Conservation (phyloP, 345 rosid species). For the Trapa bicornis region DNA sequence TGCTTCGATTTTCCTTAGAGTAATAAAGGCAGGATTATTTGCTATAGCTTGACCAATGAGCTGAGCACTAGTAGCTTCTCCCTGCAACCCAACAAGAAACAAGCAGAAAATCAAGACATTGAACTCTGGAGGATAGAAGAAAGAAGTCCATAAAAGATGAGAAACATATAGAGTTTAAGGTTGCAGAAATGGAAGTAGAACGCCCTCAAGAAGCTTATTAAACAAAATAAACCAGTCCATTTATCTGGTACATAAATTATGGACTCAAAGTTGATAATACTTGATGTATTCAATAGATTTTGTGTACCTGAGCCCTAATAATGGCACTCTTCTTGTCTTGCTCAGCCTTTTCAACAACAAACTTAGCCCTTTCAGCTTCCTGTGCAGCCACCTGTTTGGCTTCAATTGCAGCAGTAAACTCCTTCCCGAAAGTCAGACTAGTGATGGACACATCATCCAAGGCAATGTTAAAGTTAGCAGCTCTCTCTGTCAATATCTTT, state of each 20-base stretch:
- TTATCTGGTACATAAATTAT: too few species aligned
- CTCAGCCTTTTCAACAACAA: constrained; percentile 88
- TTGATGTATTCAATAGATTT: too few species aligned
- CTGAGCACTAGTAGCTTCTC: constrained; percentile 88
- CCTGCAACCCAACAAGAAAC: constrained; percentile 25
- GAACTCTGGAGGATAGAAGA: too few species aligned
- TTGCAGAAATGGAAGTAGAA: neutral
- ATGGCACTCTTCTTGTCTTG: constrained; percentile 88
- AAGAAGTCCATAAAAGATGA: neutral
- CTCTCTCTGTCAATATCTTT: constrained; percentile 76
- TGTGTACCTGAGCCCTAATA: constrained; percentile 74
- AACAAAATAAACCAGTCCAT: too few species aligned
- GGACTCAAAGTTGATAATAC: too few species aligned
- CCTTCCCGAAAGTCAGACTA: constrained; percentile 73
- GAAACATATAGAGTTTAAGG: neutral
- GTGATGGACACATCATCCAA: constrained; percentile 91
- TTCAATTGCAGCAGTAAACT: constrained; percentile 91
- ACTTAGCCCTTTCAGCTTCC: constrained; percentile 92
- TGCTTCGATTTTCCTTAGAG: constrained; percentile 88
- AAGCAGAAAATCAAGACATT: neutral
- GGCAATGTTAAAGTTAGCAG: constrained; percentile 54
- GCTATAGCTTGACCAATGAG: constrained; percentile 94
- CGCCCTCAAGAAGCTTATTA: too few species aligned
- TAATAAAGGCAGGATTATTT: constrained; percentile 78
- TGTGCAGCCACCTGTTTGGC: constrained; percentile 94